phyloP scores from a whole-genome alignment of 352 stramenopile species.

The Phytopythium aichiense region DNA sequence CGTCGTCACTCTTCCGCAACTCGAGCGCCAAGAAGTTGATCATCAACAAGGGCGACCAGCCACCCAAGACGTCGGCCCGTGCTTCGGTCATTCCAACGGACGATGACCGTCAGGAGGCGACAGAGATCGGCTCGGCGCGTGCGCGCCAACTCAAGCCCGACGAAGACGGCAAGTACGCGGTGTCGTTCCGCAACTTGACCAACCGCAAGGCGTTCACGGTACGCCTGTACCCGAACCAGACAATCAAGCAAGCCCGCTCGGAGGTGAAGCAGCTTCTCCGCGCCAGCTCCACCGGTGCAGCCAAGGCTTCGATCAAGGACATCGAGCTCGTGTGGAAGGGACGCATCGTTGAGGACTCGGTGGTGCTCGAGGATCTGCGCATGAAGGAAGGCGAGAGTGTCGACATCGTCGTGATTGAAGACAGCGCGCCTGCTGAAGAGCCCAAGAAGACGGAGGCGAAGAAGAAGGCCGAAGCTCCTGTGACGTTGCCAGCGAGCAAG shows the following conservation, averaged over 20 bases:
- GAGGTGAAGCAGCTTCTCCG: slow-evolving; percentile 60
- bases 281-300: slow-evolving; percentile 22
- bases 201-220: slow-evolving; percentile 73
- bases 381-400: slow-evolving; percentile 64
- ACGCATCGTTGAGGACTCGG: slow-evolving; percentile 44
- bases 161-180: slow-evolving; percentile 49
- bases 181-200: slow-evolving; percentile 59
- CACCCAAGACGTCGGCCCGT: slow-evolving; percentile 18
- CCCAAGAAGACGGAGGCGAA: slow-evolving; percentile 27
- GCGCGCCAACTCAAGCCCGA: slow-evolving; percentile 34
- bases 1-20: slow-evolving; percentile 55
- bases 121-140: slow-evolving; percentile 24
- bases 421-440: slow-evolving; percentile 17
- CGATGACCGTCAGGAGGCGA: slow-evolving; percentile 25
- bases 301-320: slow-evolving; percentile 34
- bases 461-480: slow-evolving; percentile 26
- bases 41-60: slow-evolving; percentile 46
- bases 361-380: slow-evolving; percentile 40
- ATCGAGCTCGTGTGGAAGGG: slow-evolving; percentile 64
- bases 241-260: slow-evolving; percentile 47
- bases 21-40: slow-evolving; percentile 53
- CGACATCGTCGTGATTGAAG: slow-evolving; percentile 68
- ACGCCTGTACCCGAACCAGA: slow-evolving; percentile 41
- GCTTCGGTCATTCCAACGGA: slow-evolving; percentile 59
- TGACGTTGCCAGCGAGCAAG: background rate